phyloP scores from a whole-genome alignment of 257 asterid species.

The Handroanthus guayacan region DNA sequence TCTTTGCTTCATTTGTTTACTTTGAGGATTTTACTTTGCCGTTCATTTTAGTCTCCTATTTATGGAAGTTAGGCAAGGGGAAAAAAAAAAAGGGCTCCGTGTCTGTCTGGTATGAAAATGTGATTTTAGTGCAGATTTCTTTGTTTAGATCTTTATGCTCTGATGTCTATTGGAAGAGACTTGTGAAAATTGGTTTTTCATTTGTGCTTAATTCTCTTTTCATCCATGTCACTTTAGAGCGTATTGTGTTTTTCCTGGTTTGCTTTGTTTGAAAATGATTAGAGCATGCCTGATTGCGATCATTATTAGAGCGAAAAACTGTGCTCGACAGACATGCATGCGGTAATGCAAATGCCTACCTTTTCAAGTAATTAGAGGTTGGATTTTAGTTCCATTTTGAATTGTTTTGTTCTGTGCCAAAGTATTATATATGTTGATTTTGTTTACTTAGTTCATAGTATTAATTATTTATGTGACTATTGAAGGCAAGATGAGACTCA shows the following conservation, averaged over 20 bases:
- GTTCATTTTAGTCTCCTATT: too few species aligned
- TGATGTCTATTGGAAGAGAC: neutral
- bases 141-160: too few species aligned
- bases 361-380: neutral
- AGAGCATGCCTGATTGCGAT: too few species aligned
- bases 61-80: too few species aligned
- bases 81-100: too few species aligned
- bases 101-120: too few species aligned
- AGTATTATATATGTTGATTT: neutral
- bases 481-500: slow-evolving; percentile 46
- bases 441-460: neutral
- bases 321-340: neutral
- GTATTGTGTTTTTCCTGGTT: too few species aligned
- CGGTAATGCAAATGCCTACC: neutral
- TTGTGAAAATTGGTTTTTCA: neutral
- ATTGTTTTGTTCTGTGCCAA: neutral
- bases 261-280: too few species aligned
- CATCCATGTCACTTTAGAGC: too few species aligned
- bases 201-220: neutral
- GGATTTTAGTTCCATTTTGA: neutral
- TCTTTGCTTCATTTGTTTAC: neutral
- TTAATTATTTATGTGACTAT: slow-evolving; percentile 20
- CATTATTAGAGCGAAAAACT: too few species aligned
- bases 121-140: too few species aligned
- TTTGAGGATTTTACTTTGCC: neutral